These are phyloP conservation scores for Avena atlantica DNA, from an alignment of 176 grass and related monocot genomes.

Conservation along the genomic window DNA sequence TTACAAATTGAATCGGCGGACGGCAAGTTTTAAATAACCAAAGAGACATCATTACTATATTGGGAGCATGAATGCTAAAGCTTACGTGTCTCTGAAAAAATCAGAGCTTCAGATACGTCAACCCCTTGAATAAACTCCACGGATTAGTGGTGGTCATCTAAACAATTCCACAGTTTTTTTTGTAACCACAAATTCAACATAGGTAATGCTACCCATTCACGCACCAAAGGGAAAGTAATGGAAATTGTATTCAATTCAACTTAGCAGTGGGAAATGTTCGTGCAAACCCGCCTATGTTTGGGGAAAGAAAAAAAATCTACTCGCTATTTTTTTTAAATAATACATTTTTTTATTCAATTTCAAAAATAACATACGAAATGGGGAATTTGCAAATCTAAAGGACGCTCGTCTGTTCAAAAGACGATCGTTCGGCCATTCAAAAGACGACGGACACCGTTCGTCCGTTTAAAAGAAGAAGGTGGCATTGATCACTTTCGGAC, in stretches of 20 bases:
- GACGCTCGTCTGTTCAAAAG: no score
- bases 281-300: no score
- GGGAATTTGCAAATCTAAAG: no score
- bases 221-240: not conserved
- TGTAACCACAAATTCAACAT: not conserved
- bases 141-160: slow-evolving; percentile 15
- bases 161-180: not conserved
- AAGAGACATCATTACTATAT: slow-evolving; percentile 25
- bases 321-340: no score
- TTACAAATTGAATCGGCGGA: not conserved
- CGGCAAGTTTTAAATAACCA: not conserved
- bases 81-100: slow-evolving; percentile 28
- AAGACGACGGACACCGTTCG: no score
- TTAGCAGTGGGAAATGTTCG: no score
- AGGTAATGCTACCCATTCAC: not conserved
- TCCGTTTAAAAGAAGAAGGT: no score
- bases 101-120: slow-evolving; percentile 49
- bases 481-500: no score
- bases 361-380: no score
- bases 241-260: not conserved
- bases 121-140: not conserved
- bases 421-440: no score
- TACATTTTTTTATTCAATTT: no score
- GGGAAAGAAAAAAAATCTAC: no score
- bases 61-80: not conserved